phyloP scores from a whole-genome alignment of 2,329 filamentous ascomycete genomes.

The Penicillium sp. region DNA sequence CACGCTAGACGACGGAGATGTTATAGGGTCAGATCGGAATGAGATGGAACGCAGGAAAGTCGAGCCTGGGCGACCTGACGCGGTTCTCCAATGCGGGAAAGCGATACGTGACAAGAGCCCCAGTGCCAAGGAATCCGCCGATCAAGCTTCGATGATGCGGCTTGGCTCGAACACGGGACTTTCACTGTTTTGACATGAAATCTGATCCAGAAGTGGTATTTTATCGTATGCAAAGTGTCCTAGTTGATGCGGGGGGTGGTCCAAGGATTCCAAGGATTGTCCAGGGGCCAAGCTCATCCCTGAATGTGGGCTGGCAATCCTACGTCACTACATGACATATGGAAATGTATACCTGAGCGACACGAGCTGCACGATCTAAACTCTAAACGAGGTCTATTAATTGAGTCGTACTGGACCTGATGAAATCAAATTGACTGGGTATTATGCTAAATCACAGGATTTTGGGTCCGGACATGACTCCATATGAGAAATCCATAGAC shows the following conservation, averaged over 20 bases:
- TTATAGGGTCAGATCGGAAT: not conserved
- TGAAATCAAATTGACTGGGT: constrained; percentile 16
- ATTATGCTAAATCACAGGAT: constrained; percentile 25
- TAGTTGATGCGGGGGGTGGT: not conserved
- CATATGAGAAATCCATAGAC: constrained; percentile 19
- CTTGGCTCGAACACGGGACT: constrained; percentile 2
- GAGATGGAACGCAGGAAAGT: not conserved
- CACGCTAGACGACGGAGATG: not conserved
- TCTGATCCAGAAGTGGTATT: not conserved
- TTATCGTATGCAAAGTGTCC: not conserved
- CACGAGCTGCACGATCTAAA: not conserved
- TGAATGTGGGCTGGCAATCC: constrained; percentile 11
- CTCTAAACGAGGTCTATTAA: not conserved
- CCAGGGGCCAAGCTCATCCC: not conserved
- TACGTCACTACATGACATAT: not conserved
- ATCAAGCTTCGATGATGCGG: constrained; percentile 4
- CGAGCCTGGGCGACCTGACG: not conserved
- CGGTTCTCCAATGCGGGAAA: constrained; percentile 2
- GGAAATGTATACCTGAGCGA: not conserved
- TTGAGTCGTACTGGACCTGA: not conserved
- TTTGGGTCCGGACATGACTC: constrained; percentile 17
- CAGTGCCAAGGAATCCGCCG: constrained; percentile 6
- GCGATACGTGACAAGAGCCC: constrained; percentile 3
- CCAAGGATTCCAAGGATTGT: not conserved
- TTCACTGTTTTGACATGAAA: not conserved